phyloP scores from a whole-genome alignment of 2,329 filamentous ascomycete species.

The Grosmannia clavigera region DNA sequence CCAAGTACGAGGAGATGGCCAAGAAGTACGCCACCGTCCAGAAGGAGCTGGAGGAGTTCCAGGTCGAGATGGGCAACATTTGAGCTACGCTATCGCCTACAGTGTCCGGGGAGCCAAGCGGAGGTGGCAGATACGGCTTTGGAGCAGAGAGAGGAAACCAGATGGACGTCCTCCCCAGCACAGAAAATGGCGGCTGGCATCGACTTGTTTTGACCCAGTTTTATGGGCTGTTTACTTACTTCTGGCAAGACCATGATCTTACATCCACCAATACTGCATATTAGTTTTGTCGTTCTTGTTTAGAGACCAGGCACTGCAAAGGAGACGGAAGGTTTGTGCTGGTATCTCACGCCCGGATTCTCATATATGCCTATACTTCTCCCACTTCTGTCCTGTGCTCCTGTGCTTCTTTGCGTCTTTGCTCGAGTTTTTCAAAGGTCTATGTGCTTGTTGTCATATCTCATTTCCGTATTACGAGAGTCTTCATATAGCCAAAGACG shows the following conservation, averaged over 20 bases:
- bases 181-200: neutral
- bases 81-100: conserved; percentile 38
- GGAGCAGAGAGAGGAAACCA: neutral
- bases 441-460: neutral
- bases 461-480: neutral
- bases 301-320: neutral
- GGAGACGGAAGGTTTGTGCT: neutral
- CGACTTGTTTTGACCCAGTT: conserved; percentile 6
- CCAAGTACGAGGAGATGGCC: conserved; percentile 95
- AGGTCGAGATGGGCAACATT: conserved; percentile 85
- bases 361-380: neutral
- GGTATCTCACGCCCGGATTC: neutral
- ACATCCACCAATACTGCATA: conserved; percentile 7
- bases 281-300: conserved; percentile 4
- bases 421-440: neutral
- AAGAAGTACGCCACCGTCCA: conserved; percentile 75
- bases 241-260: conserved; percentile 6
- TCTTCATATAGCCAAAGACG: neutral
- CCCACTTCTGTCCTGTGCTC: neutral
- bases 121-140: neutral
- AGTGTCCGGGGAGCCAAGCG: neutral
- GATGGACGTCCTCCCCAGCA: neutral
- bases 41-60: conserved; percentile 87
- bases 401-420: neutral
- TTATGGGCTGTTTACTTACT: neutral